phyloP scores from a whole-genome alignment of 208 protist species.

The Crithidia fasciculata region DNA sequence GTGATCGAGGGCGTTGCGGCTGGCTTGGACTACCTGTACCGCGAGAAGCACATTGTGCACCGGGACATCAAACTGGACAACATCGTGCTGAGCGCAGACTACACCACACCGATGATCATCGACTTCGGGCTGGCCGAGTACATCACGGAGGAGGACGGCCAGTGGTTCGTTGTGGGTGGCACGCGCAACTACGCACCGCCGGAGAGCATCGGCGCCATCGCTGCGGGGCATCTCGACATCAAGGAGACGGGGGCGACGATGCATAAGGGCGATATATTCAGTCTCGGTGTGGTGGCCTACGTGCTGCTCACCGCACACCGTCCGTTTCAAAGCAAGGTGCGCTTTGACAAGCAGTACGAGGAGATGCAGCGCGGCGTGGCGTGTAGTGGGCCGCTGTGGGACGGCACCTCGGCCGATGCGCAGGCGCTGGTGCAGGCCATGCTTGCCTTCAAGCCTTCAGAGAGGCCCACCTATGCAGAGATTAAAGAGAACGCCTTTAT shows the following conservation, averaged over 20 bases:
- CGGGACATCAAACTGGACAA: constrained; percentile 90
- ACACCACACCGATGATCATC: constrained; percentile 70
- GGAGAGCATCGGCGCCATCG: constrained; percentile 65
- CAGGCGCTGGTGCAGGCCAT: constrained; percentile 52
- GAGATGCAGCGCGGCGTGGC: constrained; percentile 48
- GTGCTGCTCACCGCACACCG: constrained; percentile 51
- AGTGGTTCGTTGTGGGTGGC: constrained; percentile 44
- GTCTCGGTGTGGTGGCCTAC: constrained; percentile 78
- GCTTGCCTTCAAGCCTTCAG: constrained; percentile 38
- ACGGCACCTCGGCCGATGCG: constrained; percentile 43
- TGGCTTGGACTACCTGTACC: constrained; percentile 78
- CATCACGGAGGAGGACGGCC: constrained; percentile 23
- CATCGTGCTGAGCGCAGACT: constrained; percentile 79
- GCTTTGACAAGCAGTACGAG: constrained; percentile 43
- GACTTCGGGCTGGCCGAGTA: constrained; percentile 88
- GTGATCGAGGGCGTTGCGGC: constrained; percentile 61
- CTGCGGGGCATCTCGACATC: constrained; percentile 31
- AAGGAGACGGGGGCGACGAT: constrained; percentile 49
- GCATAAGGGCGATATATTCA: constrained; percentile 76
- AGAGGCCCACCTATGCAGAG: constrained; percentile 41
- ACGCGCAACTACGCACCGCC: constrained; percentile 74
- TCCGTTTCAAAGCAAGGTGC: constrained; percentile 36
- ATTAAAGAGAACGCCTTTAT: constrained; percentile 57
- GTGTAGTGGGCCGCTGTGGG: constrained; percentile 55
- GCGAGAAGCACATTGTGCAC: constrained; percentile 64